phyloP scores from a whole-genome alignment of 2,329 filamentous ascomycete species.

The Pleoardoris graminearum region DNA sequence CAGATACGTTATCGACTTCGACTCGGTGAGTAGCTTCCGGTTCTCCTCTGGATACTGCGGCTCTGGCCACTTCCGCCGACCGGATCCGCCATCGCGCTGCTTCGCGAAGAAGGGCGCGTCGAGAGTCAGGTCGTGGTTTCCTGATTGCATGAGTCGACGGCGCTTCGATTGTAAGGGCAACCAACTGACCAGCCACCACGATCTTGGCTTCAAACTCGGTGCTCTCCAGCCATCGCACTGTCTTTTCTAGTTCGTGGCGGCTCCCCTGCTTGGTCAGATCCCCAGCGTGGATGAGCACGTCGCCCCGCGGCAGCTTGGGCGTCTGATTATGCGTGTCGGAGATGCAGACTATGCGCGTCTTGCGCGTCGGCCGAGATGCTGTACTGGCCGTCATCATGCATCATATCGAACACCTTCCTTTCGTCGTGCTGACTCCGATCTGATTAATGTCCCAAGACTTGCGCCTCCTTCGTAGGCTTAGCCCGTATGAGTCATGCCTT shows the following conservation, averaged over 20 bases:
- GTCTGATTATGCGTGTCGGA: conserved; percentile 74
- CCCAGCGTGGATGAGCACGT: conserved; percentile 76
- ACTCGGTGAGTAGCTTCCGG: conserved; percentile 54
- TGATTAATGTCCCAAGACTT: too few species aligned
- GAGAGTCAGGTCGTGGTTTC: conserved; percentile 76
- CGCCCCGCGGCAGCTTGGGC: conserved; percentile 68
- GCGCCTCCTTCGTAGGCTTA: too few species aligned
- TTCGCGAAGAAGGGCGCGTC: conserved; percentile 64
- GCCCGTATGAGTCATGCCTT: too few species aligned
- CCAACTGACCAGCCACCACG: conserved; percentile 64
- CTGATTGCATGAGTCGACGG: conserved; percentile 44
- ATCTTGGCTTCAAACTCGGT: conserved; percentile 71
- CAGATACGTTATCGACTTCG: conserved; percentile 65
- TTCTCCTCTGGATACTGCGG: conserved; percentile 60
- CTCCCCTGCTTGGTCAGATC: conserved; percentile 76
- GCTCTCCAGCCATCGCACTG: conserved; percentile 68
- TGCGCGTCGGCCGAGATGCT: conserved; percentile 15
- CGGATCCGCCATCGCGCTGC: conserved; percentile 50
- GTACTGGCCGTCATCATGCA: conserved; percentile 5
- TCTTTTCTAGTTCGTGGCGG: conserved; percentile 59
- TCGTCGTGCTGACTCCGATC: not conserved
- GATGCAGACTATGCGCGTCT: conserved; percentile 71
- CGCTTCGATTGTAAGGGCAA: conserved; percentile 3
- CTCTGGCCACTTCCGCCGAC: conserved; percentile 58
- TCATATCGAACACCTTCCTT: conserved; percentile 3